These are phyloP conservation scores for Dalbergia oliveri DNA, from an alignment of 306 rosid genomes.

Conservation along the genomic window DNA sequence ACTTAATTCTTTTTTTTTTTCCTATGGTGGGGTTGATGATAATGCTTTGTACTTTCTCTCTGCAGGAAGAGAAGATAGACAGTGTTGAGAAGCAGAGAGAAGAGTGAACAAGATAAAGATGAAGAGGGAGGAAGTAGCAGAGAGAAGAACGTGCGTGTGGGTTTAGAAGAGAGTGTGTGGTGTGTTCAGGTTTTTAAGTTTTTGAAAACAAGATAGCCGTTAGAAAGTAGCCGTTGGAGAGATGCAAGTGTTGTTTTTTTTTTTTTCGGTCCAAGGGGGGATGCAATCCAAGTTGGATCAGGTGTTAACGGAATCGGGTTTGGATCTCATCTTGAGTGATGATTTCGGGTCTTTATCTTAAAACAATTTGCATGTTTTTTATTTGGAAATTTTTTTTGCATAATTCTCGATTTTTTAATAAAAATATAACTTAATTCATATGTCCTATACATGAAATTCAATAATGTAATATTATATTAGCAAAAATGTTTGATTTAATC, in stretches of 20 bases:
- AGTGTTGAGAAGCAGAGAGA: conserved; percentile 21
- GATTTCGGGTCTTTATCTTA: neutral
- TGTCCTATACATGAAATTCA: too few species aligned
- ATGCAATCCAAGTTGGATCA: too few species aligned
- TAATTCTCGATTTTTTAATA: too few species aligned
- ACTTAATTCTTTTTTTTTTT: neutral
- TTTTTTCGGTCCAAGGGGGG: too few species aligned
- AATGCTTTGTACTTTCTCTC: neutral
- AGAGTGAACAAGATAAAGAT: neutral
- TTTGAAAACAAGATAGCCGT: conserved; percentile 58
- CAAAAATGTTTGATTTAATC: too few species aligned
- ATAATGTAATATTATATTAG: too few species aligned
- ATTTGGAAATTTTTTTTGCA: too few species aligned
- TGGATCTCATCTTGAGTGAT: neutral
- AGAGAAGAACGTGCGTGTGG: conserved; percentile 17
- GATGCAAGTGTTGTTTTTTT: too few species aligned
- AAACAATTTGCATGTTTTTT: neutral
- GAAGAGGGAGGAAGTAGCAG: neutral
- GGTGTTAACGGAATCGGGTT: neutral
- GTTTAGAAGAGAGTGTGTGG: conserved; percentile 25
- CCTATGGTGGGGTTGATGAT: neutral
- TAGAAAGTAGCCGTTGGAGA: conserved; percentile 50
- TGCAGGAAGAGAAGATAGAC: conserved; percentile 24
- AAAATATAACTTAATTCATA: too few species aligned
- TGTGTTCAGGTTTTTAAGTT: conserved; percentile 35